Conservation (phyloP, 163 green algal genomes). For the Chlamydomonas reinhardtii region DNA sequence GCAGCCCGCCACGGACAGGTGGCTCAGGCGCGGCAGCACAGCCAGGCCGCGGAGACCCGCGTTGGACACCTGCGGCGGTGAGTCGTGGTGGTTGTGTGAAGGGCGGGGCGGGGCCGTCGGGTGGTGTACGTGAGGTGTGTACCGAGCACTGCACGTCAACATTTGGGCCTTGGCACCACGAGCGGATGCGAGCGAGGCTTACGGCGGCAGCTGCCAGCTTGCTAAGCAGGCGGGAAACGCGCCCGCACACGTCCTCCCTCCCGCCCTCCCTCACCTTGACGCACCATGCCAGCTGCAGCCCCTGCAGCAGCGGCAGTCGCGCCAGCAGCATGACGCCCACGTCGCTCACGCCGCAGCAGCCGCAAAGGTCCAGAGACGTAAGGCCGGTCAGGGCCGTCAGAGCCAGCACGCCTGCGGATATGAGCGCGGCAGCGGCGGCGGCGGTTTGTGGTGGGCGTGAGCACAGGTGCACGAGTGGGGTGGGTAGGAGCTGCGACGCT, state of each 20-base stretch:
- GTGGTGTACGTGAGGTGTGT: too few relatives aligned
- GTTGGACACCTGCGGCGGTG: constrained; percentile 46
- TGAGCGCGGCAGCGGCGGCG: too few relatives aligned
- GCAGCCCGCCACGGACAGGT: constrained; percentile 68
- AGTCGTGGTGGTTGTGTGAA: too few relatives aligned
- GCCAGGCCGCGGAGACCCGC: constrained; percentile 55
- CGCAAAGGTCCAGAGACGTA: constrained; percentile 56
- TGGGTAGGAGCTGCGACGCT: too few relatives aligned
- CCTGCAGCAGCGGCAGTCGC: constrained; percentile 45
- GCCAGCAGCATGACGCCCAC: constrained; percentile 58
- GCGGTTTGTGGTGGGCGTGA: background rate
- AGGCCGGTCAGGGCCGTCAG: constrained; percentile 51
- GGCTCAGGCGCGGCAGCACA: constrained; percentile 42
- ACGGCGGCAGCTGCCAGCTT: too few relatives aligned
- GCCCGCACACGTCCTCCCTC: too few relatives aligned
- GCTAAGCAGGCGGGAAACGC: too few relatives aligned
- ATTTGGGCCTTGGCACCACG: too few relatives aligned
- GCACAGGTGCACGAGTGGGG: too few relatives aligned
- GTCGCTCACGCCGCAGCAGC: constrained; percentile 66
- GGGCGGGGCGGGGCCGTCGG: too few relatives aligned
- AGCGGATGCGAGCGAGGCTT: too few relatives aligned
- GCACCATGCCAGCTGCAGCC: constrained; percentile 68
- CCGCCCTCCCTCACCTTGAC: constrained; percentile 63
- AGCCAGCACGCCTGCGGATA: constrained; percentile 57
- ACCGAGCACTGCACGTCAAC: too few relatives aligned